Base-by-base conservation (phyloP, 1,284 basidiomycete species). In the Singerocomus inundabilis region DNA sequence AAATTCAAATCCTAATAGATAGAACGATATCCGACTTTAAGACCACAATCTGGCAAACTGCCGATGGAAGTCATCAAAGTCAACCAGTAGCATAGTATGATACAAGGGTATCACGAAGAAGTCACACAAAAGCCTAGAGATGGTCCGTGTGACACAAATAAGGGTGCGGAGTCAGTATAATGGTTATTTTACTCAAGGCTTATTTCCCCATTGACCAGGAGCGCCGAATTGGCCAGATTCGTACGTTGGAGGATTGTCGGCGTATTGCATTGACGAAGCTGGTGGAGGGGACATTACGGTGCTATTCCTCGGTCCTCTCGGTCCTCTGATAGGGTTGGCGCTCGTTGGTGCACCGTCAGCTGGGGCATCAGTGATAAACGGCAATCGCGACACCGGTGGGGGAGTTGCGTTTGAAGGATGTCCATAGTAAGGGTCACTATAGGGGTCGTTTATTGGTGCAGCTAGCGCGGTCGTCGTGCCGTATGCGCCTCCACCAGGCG, bases 181-280 rank as follows among this genome's bases (percentile, higher is more conserved):
- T 26, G 7, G 18, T 21, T 26, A 44, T 46, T 50, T 50, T 25
- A 41, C 24, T 53, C 57, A 69, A 48, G 55, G 68, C 56, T 71
- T 74, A 55, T 73, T 72, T 33, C 74, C 74, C 82, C 80, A 82
- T 51, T 71, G 70, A 35, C 78, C 78, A 42, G 74, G 68, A 21
- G 73, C 61, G 51, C 70, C 71, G n/a, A 78, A 65, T n/a, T 69
- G 63, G 31, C 76, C 77, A 13, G 73, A 70, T 28, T 86, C 85
- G 61, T 88, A 88, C 49, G 70, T 72, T 18, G 85, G 85, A 13
- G 85, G 85, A 33, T 68, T 75, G 36, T 86, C 84, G 16, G 77
- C 67, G 51, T 78, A 73, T 52, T 60, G 55, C 53, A 59, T 32
- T 32, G 59, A 53, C 34, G 72, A 68, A 35, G 40, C 16, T 18